Evolutionary conservation across 1,284 basidiomycete species (phyloP).

Genomic region (Leccinum ponderosum): DNA sequence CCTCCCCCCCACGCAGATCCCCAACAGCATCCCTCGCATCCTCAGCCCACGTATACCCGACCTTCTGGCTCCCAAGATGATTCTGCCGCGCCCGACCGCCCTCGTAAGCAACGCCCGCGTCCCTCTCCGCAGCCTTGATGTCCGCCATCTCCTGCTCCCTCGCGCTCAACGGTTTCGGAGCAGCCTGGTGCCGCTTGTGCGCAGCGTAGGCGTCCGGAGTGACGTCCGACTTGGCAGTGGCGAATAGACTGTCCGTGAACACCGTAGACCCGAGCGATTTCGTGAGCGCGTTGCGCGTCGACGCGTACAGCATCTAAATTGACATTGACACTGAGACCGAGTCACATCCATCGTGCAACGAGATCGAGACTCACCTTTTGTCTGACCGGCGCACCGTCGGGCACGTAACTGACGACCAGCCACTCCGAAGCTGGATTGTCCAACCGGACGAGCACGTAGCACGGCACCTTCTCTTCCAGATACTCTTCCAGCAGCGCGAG

Average conservation of each 20-base stretch:
- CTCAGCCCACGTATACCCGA: constrained; percentile 64
- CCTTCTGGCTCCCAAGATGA: constrained; percentile 51
- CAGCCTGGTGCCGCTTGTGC: constrained; percentile 70
- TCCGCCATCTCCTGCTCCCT: constrained; percentile 81
- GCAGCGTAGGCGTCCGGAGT: constrained; percentile 69
- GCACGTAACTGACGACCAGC: constrained; percentile 75
- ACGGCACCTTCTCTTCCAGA: constrained; percentile 60
- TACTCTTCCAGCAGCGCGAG: constrained; percentile 55
- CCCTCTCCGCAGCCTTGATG: constrained; percentile 70
- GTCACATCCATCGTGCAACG: background rate
- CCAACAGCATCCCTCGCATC: constrained; percentile 66
- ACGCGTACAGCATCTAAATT: constrained; percentile 88
- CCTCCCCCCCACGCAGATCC: constrained; percentile 50
- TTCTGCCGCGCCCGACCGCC: constrained; percentile 56
- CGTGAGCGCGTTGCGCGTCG: constrained; percentile 71
- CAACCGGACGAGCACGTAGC: constrained; percentile 70
- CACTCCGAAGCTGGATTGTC: constrained; percentile 64
- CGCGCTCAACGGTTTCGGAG: constrained; percentile 78
- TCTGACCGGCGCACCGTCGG: constrained; percentile 70
- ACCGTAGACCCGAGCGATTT: constrained; percentile 75
- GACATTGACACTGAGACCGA: background rate
- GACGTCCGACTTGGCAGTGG: constrained; percentile 72
- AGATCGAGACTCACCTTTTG: constrained; percentile 58
- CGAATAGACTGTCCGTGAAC: constrained; percentile 81
- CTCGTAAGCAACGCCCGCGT: constrained; percentile 51